A percentile compares a stretch with the other conserved stretches of the same genome.
Conservation (phyloP, 306 rosid species). For the Lupinus albus region DNA sequence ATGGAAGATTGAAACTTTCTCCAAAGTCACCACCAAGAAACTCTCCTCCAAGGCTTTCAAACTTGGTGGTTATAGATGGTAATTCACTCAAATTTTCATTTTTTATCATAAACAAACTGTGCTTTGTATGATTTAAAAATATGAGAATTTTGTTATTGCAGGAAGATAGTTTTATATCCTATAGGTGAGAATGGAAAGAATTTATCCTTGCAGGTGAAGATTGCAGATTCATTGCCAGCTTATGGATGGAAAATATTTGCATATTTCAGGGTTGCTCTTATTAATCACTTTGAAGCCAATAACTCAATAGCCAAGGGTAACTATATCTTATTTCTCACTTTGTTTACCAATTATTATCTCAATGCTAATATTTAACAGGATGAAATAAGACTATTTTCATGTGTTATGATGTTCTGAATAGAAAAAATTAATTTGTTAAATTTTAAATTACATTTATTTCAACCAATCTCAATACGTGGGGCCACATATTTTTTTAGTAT, state of each 20-base stretch:
- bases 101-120: too few species aligned
- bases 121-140: too few species aligned
- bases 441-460: too few species aligned
- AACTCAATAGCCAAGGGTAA: constrained; percentile 29
- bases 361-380: background rate
- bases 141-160: background rate
- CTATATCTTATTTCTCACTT: background rate
- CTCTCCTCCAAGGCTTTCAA: constrained; percentile 17
- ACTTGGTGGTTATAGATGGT: constrained; percentile 32
- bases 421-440: too few species aligned
- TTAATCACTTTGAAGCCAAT: constrained; percentile 23
- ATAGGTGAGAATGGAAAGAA: background rate
- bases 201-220: constrained; percentile 26
- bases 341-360: background rate
- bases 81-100: background rate
- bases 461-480: too few species aligned
- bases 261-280: constrained; percentile 28
- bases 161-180: constrained; percentile 29
- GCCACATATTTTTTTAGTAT: too few species aligned
- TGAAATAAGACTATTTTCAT: too few species aligned
- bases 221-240: constrained; percentile 15
- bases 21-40: background rate
- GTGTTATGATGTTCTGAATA: too few species aligned
- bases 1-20: constrained; percentile 38
- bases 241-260: constrained; percentile 35